These are phyloP conservation scores for Ophiobolus disseminans DNA, from an alignment of 2,329 filamentous ascomycete species.

Conservation along the genomic window DNA sequence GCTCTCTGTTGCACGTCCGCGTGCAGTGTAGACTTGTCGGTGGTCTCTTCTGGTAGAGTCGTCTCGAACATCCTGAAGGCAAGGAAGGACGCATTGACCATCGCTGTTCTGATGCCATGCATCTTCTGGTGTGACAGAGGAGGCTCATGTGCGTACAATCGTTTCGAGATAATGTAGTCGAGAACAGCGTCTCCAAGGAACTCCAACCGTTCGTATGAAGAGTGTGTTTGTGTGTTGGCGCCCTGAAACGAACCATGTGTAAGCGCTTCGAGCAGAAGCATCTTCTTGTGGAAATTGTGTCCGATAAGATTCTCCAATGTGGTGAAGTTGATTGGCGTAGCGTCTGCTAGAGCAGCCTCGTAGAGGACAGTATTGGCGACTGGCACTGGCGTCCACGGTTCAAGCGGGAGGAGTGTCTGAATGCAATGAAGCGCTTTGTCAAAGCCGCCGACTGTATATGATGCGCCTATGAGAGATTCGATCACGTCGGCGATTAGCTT, in stretches of 20 bases:
- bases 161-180: constrained; percentile 74
- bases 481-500: constrained; percentile 89
- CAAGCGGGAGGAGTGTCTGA: constrained; percentile 66
- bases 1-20: constrained; percentile 45
- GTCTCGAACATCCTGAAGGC: constrained; percentile 75
- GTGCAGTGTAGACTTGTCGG: constrained; percentile 41
- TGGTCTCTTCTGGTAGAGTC: constrained; percentile 45
- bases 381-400: constrained; percentile 50
- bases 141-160: constrained; percentile 62
- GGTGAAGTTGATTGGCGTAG: constrained; percentile 19
- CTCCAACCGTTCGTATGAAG: constrained; percentile 77
- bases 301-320: constrained; percentile 71
- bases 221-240: constrained; percentile 50
- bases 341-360: constrained; percentile 21
- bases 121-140: constrained; percentile 66
- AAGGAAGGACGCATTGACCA: constrained; percentile 82
- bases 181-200: constrained; percentile 88
- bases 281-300: constrained; percentile 71
- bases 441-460: constrained; percentile 73
- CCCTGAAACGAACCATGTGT: constrained; percentile 73
- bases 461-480: constrained; percentile 81
- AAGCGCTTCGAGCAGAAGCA: constrained; percentile 76
- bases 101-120: constrained; percentile 75
- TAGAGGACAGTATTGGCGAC: constrained; percentile 36
- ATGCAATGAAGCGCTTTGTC: constrained; percentile 69